phyloP scores from a whole-genome alignment of 495 filamentous ascomycete species.

The Xylaria acuta region DNA sequence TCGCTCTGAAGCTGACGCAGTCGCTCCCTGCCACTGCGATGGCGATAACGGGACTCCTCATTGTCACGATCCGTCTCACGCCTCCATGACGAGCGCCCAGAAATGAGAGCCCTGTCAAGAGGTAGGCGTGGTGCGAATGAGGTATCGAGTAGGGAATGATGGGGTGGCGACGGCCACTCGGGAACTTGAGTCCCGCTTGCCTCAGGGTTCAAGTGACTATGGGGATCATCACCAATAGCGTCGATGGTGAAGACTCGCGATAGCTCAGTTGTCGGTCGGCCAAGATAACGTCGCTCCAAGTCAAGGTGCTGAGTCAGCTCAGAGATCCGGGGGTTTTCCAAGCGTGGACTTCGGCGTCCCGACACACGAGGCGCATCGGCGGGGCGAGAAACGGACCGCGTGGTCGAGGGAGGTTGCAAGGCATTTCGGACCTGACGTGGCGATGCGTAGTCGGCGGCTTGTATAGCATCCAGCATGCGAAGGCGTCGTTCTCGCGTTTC shows the following conservation, averaged over 20 bases:
- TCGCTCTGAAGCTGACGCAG: background rate
- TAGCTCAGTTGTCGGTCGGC: background rate
- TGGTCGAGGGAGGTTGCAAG: background rate
- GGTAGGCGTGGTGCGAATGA: background rate
- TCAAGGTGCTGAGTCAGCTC: conserved; percentile 9
- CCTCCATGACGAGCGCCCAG: background rate
- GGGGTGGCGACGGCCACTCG: background rate
- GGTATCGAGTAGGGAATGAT: background rate
- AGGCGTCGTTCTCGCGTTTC: conserved; percentile 34
- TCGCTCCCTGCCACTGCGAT: background rate
- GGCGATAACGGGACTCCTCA: background rate
- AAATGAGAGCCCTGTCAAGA: background rate
- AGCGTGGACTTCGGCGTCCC: conserved; percentile 3
- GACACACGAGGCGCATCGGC: background rate
- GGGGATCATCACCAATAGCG: background rate
- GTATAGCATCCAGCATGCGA: conserved; percentile 19
- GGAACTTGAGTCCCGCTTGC: background rate
- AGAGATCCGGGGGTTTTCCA: conserved; percentile 1
- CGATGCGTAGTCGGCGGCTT: conserved; percentile 8
- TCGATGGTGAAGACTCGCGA: background rate
- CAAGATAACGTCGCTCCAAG: background rate
- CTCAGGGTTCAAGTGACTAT: background rate
- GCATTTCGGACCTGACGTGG: background rate
- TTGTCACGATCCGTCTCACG: background rate
- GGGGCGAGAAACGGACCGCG: background rate